phyloP scores from a whole-genome alignment of 306 rosid genomes.

The Betula pendula region DNA sequence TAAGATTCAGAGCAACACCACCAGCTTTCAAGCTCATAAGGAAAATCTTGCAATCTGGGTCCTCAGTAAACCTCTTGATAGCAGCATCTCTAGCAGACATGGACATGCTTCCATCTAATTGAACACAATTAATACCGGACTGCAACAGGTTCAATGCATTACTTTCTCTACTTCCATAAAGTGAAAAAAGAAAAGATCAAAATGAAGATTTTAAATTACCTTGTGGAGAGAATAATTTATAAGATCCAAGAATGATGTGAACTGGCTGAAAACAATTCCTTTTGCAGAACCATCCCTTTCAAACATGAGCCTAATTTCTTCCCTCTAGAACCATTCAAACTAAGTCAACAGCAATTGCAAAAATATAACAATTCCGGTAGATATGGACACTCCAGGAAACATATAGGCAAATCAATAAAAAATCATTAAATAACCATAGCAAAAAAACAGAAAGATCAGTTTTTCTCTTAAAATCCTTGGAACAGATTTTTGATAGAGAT shows the following conservation, averaged over 20 bases:
- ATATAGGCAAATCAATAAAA: not conserved
- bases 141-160: conserved; percentile 41
- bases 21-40: conserved; percentile 99
- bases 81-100: conserved; percentile 73
- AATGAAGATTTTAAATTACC: conserved; percentile 43
- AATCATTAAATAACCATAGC: not conserved
- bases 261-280: conserved; percentile 94
- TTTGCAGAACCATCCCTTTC: conserved; percentile 96
- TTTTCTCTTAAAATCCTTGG: not conserved
- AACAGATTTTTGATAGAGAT: not conserved
- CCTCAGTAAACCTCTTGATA: conserved; percentile 69
- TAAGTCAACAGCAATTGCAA: conserved; percentile 18
- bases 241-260: conserved; percentile 94
- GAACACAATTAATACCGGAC: conserved; percentile 82
- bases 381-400: not conserved
- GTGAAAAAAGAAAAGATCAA: conserved; percentile 8
- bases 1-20: conserved; percentile 93
- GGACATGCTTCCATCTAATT: conserved; percentile 84
- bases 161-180: conserved; percentile 11
- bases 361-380: not conserved
- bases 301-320: conserved; percentile 89
- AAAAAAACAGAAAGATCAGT: not conserved
- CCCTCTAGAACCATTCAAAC: conserved; percentile 57
- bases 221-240: conserved; percentile 70
- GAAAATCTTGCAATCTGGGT: conserved; percentile 86